Evolutionary conservation across 345 rosid genomes (phyloP), one percentile per base, ranked within the genome.

Genomic region (Pistacia atlantica): DNA sequence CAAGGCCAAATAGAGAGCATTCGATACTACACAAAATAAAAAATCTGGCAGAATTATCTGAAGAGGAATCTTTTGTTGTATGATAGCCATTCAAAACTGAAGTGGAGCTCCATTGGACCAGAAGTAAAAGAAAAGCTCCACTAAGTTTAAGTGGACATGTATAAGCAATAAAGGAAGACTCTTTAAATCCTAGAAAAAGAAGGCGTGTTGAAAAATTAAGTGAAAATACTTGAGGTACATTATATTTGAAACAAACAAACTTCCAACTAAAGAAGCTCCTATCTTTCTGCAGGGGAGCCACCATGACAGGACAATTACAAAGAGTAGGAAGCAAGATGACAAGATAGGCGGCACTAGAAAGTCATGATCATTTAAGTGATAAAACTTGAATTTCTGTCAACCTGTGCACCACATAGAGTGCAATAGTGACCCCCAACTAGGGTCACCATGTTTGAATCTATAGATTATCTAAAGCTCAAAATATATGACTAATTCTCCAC

Each of bases 91-190:
- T 57, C n/a, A 67, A 35, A 64, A 75, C 69, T 49, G 25, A 46
- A 76, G 72, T 57, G 78, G 73, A 68, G 76, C 79, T 52, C 42
- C 75, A 68, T n/a, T 18, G 72, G 74, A 69, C 76, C 71, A 72
- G 25, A 42, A 42, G 46, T 59, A 55, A 63, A 75, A 58, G 73
- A 61, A 72, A 55, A 22, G 35, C 56, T 20, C 69, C 65, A 81
- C 48, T 16, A 18, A 70, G 60, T n/a, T 52, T 80, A 72, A 74
- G 77, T 45, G 37, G 62, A 67, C 56, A 28, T 28, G 11, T 51
- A 31, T 37, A 14, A 45, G 51, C 65, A 67, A 69, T 60, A 52
- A 49, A 58, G 72, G 45, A 12, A 16, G 49, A 22, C 49, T 35
- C 38, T 60, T 13, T 66, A 38, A 59, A 71, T 57, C 62, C 73